phyloP scores from a whole-genome alignment of 345 rosid genomes.

The Eucalyptus curtisii region DNA sequence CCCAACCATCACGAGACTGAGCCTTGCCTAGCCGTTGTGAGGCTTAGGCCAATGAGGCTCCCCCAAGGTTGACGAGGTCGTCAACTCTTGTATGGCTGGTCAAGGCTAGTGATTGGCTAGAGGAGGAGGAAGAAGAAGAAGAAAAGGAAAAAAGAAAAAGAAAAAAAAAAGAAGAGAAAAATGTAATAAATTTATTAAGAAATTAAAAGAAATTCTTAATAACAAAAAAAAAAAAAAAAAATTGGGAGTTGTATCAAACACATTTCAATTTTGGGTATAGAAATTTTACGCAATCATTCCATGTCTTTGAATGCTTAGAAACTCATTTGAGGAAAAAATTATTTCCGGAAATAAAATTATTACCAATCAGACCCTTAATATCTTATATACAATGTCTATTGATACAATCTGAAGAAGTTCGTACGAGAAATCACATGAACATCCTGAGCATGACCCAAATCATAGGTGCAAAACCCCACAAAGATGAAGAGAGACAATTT shows the following conservation, averaged over 20 bases:
- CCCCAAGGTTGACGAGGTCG: no score
- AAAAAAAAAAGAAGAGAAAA: rapidly evolving
- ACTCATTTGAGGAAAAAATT: rapidly evolving
- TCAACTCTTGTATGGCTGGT: rapidly evolving
- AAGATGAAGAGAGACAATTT: neutral
- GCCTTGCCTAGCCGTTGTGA: rapidly evolving
- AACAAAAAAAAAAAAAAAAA: no score
- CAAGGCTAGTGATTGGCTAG: no score
- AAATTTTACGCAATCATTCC: no score
- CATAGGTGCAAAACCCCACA: neutral
- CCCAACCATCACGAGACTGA: rapidly evolving
- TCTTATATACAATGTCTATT: neutral
- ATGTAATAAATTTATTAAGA: no score
- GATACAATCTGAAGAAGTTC: neutral
- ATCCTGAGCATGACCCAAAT: neutral
- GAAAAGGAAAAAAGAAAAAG: no score
- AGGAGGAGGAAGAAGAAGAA: no score
- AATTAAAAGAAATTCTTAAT: no score
- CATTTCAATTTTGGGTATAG: no score
- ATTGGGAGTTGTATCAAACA: rapidly evolving
- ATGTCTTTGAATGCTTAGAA: rapidly evolving
- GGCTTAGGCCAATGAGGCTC: no score
- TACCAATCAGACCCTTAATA: neutral
- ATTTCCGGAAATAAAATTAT: rapidly evolving
- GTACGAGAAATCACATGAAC: neutral